phyloP scores from a whole-genome alignment of 768 basidiomycete species.

The Hirschioporus abietinus region DNA sequence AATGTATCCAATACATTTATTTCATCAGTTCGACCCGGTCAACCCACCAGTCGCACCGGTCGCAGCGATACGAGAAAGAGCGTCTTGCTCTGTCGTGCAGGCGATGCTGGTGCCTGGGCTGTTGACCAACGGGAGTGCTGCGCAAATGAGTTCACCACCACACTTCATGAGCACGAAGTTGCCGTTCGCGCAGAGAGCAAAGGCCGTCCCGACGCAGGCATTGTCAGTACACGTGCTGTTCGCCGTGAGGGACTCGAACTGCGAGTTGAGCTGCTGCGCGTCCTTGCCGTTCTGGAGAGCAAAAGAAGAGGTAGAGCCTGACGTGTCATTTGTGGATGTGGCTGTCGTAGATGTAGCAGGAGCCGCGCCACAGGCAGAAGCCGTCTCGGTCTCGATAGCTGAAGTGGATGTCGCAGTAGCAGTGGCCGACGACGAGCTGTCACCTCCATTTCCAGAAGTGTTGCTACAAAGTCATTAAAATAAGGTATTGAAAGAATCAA shows the following conservation, averaged over 20 bases:
- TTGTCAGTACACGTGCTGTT: slow-evolving; percentile 23
- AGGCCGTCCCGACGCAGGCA: slow-evolving; percentile 30
- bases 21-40: slow-evolving; percentile 11
- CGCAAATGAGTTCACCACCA: slow-evolving; percentile 30
- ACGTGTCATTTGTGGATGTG: neutral
- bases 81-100: slow-evolving; percentile 21
- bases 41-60: slow-evolving; percentile 24
- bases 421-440: neutral
- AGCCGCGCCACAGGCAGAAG: neutral
- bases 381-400: neutral
- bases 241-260: slow-evolving; percentile 21
- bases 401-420: neutral
- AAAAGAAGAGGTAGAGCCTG: neutral
- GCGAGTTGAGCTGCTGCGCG: slow-evolving; percentile 15
- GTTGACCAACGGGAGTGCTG: slow-evolving; percentile 52
- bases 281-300: slow-evolving; percentile 16
- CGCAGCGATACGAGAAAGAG: slow-evolving; percentile 16
- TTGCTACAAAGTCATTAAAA: neutral
- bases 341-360: neutral
- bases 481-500: neutral
- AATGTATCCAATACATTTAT: neutral
- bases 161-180: slow-evolving; percentile 28
- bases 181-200: slow-evolving; percentile 19
- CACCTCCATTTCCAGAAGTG: neutral
- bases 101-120: slow-evolving; percentile 34